phyloP scores from a whole-genome alignment of 2,329 filamentous ascomycete species.

The Helotiales sp. region DNA sequence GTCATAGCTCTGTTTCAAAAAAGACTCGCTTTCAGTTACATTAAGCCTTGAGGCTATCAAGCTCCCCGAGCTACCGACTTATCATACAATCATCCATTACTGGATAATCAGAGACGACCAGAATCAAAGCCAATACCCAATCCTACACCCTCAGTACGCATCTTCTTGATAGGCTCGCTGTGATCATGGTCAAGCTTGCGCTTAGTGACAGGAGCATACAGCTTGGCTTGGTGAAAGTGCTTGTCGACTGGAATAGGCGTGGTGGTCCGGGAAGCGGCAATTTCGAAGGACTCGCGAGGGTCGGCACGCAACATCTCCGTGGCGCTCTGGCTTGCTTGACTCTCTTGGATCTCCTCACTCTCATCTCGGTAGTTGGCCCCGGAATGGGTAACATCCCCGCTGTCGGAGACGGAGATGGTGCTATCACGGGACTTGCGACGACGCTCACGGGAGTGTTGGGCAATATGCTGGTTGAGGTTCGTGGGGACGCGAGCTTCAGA shows the following conservation, averaged over 20 bases:
- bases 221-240: constrained; percentile 60
- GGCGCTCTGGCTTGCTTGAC: constrained; percentile 78
- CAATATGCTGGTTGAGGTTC: constrained; percentile 26
- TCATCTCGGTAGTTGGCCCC: constrained; percentile 49
- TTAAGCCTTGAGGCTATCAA: too few species aligned
- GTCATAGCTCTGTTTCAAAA: neutral
- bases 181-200: constrained; percentile 38
- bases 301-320: constrained; percentile 73
- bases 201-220: constrained; percentile 68
- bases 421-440: constrained; percentile 78
- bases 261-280: constrained; percentile 38
- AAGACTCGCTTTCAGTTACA: neutral
- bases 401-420: constrained; percentile 75
- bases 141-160: constrained; percentile 54
- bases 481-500: constrained; percentile 58
- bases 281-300: constrained; percentile 48
- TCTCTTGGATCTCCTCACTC: constrained; percentile 71
- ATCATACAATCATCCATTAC: neutral
- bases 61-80: neutral
- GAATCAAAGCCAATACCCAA: constrained; percentile 55
- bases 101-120: constrained; percentile 12
- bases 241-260: constrained; percentile 49
- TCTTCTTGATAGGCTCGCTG: constrained; percentile 51
- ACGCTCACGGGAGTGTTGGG: constrained; percentile 58
- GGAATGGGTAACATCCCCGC: constrained; percentile 59